Evolutionary conservation across 345 rosid genomes (phyloP), one percentile per base, ranked within the genome.

Genomic region (Limnanthes douglasii): DNA sequence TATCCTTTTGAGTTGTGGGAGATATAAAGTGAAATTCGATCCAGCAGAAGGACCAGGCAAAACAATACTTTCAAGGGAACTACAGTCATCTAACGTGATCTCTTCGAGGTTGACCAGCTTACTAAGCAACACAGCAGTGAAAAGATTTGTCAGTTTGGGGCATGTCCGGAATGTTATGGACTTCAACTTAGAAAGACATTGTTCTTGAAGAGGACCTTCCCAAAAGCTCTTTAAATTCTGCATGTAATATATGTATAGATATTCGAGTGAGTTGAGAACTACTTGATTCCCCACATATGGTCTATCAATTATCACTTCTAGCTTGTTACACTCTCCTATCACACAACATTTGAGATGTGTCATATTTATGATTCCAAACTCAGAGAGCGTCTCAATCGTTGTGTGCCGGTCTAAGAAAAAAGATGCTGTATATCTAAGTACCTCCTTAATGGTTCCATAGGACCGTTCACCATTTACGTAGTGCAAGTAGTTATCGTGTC

Each of bases 351-450:
- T 43, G 20, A 57, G 51, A 10, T 46, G 24, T 15, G 22, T 21
- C 64, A 57, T 43, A 37, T 15, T 39, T 5, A 16, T 11, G 0
- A 29, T 21, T 10, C 60, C 53, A 25, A 52, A 49, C 14, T 48
- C 52, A 1, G 43, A 52, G 1, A 62, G 51, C 26, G 4, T 52
- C 18, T 1, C 26, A 0, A 38, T 37, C 5, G 43, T 48, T 1
- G 17, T 5, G 5, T 57, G 56, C 2, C 47, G 47, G 15, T 62
- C 56, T 37, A 62, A 28, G 50, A 37, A 53, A 21, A 62, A 62
- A 1, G 50, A 35, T 23, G 39, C 26, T 18, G 64, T 27, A 11
- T 33, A 13, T 6, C 5, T 13, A 0, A 57, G 43, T 20, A 30
- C 14, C 25, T 17, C 26, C 32, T 33, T 21, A 10, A 53, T 31